phyloP scores from a whole-genome alignment of 805 yeast genomes.

The Ascoidea asiatica region DNA sequence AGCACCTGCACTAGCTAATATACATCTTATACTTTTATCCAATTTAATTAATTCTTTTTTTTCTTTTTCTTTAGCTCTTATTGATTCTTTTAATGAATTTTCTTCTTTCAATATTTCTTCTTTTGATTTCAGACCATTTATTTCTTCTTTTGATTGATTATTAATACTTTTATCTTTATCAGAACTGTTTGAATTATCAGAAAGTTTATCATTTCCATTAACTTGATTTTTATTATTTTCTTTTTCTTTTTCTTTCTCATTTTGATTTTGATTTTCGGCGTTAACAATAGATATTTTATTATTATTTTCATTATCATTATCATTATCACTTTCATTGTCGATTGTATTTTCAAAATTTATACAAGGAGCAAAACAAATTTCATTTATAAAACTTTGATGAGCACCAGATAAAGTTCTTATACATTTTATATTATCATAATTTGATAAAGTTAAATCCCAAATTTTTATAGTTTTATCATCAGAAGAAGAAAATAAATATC shows the following conservation, averaged over 20 bases:
- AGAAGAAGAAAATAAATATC: conserved; percentile 52
- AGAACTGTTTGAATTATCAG: not conserved
- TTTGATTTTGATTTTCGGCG: not conserved
- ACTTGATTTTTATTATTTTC: not conserved
- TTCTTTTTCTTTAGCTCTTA: conserved; percentile 10
- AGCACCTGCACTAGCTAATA: conserved; percentile 29
- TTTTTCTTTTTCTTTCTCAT: conserved; percentile 1
- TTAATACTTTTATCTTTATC: no score
- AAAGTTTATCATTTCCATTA: not conserved
- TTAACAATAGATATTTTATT: not conserved
- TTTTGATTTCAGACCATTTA: no score
- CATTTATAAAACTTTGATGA: conserved; percentile 70
- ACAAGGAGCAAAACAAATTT: conserved; percentile 40
- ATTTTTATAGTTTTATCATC: conserved; percentile 68
- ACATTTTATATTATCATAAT: conserved; percentile 22
- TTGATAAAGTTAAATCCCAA: conserved; percentile 56
- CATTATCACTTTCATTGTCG: not conserved
- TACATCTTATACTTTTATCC: conserved; percentile 22
- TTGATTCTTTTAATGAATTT: conserved; percentile 1
- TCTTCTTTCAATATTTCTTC: no score
- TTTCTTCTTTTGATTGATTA: no score
- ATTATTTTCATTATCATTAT: not conserved
- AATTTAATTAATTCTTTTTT: conserved; percentile 15
- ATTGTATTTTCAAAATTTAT: conserved; percentile 12
- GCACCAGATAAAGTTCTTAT: conserved; percentile 36